Evolutionary conservation across 2,329 filamentous ascomycete genomes (phyloP), one percentile per base, ranked within the genome.

Genomic region (Alternaria sp.): DNA sequence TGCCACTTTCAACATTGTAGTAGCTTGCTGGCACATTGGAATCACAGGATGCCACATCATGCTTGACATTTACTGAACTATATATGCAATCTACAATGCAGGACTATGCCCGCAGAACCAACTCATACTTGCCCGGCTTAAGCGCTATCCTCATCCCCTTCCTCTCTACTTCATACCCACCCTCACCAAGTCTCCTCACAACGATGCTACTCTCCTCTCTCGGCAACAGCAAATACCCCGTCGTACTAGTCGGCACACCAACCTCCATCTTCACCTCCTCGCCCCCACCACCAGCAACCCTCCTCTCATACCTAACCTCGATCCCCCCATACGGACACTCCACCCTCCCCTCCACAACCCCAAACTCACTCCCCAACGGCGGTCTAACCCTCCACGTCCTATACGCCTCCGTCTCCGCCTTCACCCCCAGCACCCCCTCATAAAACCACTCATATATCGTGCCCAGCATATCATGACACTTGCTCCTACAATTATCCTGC

Each of bases 371-470:
- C 20, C 74, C 75, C 57, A 82, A 72, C 15, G 80, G 80, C 4
- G 82, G 81, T 58, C 75, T 75, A 8, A 84, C 65, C 28, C 66
- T 78, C 71, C 80, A 84, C 1, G 76, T 79, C 41, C 74, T 75
- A 61, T 83, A 84, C 5, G 79, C 82, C 26, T 82, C 75, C 0
- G 71, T 75, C 26, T 77, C 71, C 0, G 78, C 75, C 63, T 76
- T 80, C 3, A 83, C 65, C 0, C 81, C 82, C 18, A 84, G 60
- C 3, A 81, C 79, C 0, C 78, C 79, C 25, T 76, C 75, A 50
- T 84, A 85, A 56, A 84, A 83, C 83, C 82, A 84, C 65, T 84
- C 82, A 46, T 84, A 83, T 30, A 84, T 83, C 0, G 81, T 84
- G 0, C 83, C 83, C 7, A 84, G 74, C 82, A 85, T 84, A 65